Evolutionary conservation across 208 protist species (phyloP), one percentile per base, ranked within the genome.

Genomic region (Trypanosoma caninum): DNA sequence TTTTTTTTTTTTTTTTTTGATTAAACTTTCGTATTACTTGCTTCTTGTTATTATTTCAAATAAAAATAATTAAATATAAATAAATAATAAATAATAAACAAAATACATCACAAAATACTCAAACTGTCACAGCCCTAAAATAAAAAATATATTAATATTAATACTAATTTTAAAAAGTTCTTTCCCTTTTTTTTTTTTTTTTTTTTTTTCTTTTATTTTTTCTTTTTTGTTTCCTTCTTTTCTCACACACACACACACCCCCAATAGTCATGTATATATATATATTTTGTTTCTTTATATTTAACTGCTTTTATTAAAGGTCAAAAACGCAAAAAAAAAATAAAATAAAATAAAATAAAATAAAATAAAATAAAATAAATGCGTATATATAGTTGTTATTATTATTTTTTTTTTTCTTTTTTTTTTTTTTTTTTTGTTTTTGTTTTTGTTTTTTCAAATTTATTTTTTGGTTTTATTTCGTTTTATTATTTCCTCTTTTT

Each of bases 161-260:
- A n/a, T n/a, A n/a, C n/a, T n/a, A n/a, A n/a, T n/a, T n/a, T n/a
- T n/a, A n/a, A n/a, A n/a, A n/a, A n/a, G n/a, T n/a, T n/a, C n/a
- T 31, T n/a, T 7, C 30, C 2, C 31, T 57, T 45, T 27, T 40
- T 40, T 27, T 30, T 44, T 57, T 22, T 40, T 44, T 5, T 40
- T 57, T 3, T 55, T 38, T 13, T 55, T 55, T 55, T 28, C 38
- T 30, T 16, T 55, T 55, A 10, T 41, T 38, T 28, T 14, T 28
- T 18, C 22, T 9, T 14, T 50, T 4, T 23, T 31, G 9, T 25
- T 46, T 7, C n/a, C 48, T 25, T 14, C 22, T 50, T 31, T 25
- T 16, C 45, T 14, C 14, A 4, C 45, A 50, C 16, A 50, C 45
- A 30, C 45, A 50, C 3, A 30, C 45, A 7, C 23, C 25, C 45